phyloP scores from a whole-genome alignment of 2,329 filamentous ascomycete species.

The Akanthomyces dipterigenus region DNA sequence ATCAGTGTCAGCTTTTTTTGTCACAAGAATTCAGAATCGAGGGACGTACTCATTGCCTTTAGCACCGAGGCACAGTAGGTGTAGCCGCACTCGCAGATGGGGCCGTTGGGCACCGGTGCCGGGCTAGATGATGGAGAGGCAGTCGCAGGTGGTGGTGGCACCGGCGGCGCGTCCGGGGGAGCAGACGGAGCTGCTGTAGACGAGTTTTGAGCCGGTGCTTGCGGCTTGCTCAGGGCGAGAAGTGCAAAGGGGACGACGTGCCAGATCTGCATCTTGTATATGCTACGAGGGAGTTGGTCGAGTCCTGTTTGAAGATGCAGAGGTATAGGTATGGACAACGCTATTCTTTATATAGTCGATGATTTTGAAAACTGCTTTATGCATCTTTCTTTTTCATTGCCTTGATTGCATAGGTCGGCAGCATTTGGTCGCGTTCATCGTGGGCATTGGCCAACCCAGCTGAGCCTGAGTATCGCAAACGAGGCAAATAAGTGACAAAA shows the following conservation, averaged over 20 bases:
- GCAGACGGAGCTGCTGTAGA: conserved; percentile 15
- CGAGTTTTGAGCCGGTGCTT: conserved; percentile 11
- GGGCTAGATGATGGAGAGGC: conserved; percentile 12
- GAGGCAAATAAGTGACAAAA: conserved; percentile 2
- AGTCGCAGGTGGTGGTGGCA: conserved; percentile 12
- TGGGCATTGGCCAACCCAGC: background rate
- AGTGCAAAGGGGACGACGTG: conserved; percentile 3
- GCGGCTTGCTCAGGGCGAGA: conserved; percentile 16
- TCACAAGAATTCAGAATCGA: rapidly evolving
- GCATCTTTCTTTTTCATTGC: no score
- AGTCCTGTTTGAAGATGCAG: background rate
- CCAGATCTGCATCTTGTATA: conserved; percentile 3
- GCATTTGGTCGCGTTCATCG: no score
- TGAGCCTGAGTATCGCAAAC: background rate
- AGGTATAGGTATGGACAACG: background rate
- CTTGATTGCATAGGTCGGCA: background rate
- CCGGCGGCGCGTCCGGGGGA: conserved; percentile 21
- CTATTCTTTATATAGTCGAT: background rate
- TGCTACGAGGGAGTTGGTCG: background rate
- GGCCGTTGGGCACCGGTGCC: conserved; percentile 17
- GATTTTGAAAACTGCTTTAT: no score
- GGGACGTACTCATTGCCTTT: conserved; percentile 27
- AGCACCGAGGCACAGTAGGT: conserved; percentile 35
- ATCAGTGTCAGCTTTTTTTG: background rate
- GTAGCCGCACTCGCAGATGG: conserved; percentile 35